Evolutionary conservation across 2,329 filamentous ascomycete genomes (phyloP), one percentile per base, ranked within the genome.

Genomic region (Ascochyta lentis): DNA sequence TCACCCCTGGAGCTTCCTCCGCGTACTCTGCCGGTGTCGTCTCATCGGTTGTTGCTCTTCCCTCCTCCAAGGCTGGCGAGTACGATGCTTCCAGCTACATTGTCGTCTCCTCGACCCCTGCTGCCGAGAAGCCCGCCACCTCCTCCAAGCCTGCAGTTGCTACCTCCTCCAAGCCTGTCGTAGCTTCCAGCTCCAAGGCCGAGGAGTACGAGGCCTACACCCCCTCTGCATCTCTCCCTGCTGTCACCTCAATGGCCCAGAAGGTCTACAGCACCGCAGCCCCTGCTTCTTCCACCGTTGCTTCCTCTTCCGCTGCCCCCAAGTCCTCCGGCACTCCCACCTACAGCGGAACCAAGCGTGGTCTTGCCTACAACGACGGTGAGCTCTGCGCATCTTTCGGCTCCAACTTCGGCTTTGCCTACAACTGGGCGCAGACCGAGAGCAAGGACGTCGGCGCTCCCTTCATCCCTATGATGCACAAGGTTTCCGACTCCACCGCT

Each of bases 281-380:
- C 8, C 46, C 52, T 23, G 48, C 52, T 13, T 52, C 29, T 31
- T 31, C 29, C 29, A 29, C 51, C 8, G 43, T 53, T 13, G 55
- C 66, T 19, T 61, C 66, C 26, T 45, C 62, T 12, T 49, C 68
- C 23, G 52, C 61, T 23, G 51, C 56, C 19, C 54, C 67, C 40
- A 60, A 59, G n/a, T 42, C 57, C 39, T 59, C 65, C 19, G 66
- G 66, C 37, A 58, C 67, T 27, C 55, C 70, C 16, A 61, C 66
- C 31, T 68, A 70, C 67, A 70, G 65, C 24, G 71, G 70, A 49
- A 71, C 73, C 66, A 89, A 89, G 84, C 86, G 87, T 71, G 89
- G 89, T 75, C 75, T 90, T 45, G 84, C 84, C 46, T 91, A 87
- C 83, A 90, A 90, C 75, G 78, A 84, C 29, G 80, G 80, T 51